Evolutionary conservation across 2,329 filamentous ascomycete species (phyloP).

Genomic region (Neofusicoccum kwambonambiense): DNA sequence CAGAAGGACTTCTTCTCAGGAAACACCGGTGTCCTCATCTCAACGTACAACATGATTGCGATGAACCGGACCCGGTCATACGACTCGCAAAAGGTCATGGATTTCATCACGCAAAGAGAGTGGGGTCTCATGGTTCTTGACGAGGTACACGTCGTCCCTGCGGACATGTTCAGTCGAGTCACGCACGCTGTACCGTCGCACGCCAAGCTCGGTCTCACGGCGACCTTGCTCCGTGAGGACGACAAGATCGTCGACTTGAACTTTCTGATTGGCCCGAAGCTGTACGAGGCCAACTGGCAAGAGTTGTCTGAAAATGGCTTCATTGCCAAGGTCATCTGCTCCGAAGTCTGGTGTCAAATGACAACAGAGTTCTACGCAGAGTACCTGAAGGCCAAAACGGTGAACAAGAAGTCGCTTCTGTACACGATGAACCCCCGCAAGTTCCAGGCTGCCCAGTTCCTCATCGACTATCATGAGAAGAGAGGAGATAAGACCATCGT

Average conservation of each 20-base stretch:
- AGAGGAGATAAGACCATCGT: slow-evolving; percentile 97
- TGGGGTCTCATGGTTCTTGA: slow-evolving; percentile 98
- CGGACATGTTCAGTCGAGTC: slow-evolving; percentile 92
- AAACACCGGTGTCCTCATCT: slow-evolving; percentile 93
- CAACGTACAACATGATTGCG: slow-evolving; percentile 99
- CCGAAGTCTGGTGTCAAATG: slow-evolving; percentile 99
- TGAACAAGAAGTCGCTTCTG: slow-evolving; percentile 66
- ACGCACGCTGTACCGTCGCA: slow-evolving; percentile 92
- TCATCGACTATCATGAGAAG: slow-evolving; percentile 97
- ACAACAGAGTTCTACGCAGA: slow-evolving; percentile 97
- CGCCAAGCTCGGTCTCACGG: slow-evolving; percentile 90
- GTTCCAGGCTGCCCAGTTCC: slow-evolving; percentile 93
- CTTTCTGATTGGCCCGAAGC: slow-evolving; percentile 93
- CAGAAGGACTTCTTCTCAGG: slow-evolving; percentile 83
- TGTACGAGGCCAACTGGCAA: slow-evolving; percentile 99
- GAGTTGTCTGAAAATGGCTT: slow-evolving; percentile 95
- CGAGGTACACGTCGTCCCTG: slow-evolving; percentile 96
- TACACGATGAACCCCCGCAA: slow-evolving; percentile 98
- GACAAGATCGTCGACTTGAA: slow-evolving; percentile 98
- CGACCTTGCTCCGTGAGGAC: slow-evolving; percentile 90
- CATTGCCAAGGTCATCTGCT: slow-evolving; percentile 95
- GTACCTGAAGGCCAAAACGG: slow-evolving; percentile 69
- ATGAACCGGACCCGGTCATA: slow-evolving; percentile 83
- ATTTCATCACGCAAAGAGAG: slow-evolving; percentile 82
- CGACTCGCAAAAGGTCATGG: slow-evolving; percentile 96